Conservation (phyloP, 1,139 yeast genomes). For the Candida labiduridarum region DNA sequence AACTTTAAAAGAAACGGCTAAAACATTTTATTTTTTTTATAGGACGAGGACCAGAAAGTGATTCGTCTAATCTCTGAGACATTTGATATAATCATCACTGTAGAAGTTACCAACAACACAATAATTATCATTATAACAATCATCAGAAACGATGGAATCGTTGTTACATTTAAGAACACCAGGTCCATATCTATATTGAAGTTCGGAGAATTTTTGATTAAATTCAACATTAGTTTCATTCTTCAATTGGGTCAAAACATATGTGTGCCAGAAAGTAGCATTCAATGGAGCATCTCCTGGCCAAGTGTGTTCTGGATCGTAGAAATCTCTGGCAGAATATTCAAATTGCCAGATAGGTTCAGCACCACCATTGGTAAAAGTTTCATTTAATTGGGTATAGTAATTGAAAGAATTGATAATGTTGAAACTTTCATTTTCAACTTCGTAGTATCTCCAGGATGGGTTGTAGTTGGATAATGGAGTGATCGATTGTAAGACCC, state of each 20-base stretch:
- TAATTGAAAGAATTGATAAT: slow-evolving; percentile 62
- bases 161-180: slow-evolving; percentile 46
- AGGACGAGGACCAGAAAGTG: no score
- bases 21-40: no score
- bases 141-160: slow-evolving; percentile 21
- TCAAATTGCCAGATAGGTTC: slow-evolving; percentile 60
- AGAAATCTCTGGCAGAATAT: slow-evolving; percentile 55
- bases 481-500: slow-evolving; percentile 69
- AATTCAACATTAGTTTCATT: slow-evolving; percentile 37
- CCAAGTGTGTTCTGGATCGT: slow-evolving; percentile 50
- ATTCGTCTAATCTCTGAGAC: slow-evolving; percentile 9
- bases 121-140: slow-evolving; percentile 35
- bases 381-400: slow-evolving; percentile 54
- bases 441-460: slow-evolving; percentile 72
- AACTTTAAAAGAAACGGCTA: no score
- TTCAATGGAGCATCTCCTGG: slow-evolving; percentile 55
- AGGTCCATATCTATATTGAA: slow-evolving; percentile 57
- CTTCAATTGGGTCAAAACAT: slow-evolving; percentile 35
- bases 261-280: slow-evolving; percentile 59
- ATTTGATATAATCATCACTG: slow-evolving; percentile 15
- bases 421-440: slow-evolving; percentile 63
- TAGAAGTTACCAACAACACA: slow-evolving; percentile 25
- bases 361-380: slow-evolving; percentile 47
- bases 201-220: slow-evolving; percentile 50
- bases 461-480: slow-evolving; percentile 64